Evolutionary conservation across 208 protist genomes (phyloP).

Genomic region (Wallacemonas sp.): DNA sequence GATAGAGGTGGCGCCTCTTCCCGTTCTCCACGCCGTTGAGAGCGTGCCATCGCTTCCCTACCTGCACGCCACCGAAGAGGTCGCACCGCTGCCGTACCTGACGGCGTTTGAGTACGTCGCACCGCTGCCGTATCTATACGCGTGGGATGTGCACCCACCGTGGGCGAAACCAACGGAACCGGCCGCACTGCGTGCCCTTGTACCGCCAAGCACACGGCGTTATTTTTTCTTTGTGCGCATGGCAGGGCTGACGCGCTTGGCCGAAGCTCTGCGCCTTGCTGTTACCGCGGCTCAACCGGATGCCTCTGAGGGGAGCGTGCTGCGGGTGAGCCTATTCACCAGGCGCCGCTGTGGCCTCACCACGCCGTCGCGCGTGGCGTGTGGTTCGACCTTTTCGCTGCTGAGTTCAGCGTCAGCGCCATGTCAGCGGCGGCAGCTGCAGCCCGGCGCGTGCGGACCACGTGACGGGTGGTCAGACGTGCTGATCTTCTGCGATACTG

Average conservation of each 20-base stretch:
- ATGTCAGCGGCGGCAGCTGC: not conserved
- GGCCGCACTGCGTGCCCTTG: not conserved
- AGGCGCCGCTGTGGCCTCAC: not conserved
- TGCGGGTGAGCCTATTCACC: not conserved
- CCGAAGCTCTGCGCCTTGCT: not conserved
- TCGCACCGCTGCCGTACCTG: not conserved
- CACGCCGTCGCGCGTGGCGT: conserved; percentile 7
- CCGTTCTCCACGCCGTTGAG: not conserved
- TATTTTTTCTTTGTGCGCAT: conserved; percentile 9
- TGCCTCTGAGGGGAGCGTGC: not conserved
- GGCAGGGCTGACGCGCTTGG: conserved; percentile 1
- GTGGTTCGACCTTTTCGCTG: conserved; percentile 17
- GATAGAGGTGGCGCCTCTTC: not conserved
- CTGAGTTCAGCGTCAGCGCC: conserved; percentile 11
- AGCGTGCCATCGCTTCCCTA: not conserved
- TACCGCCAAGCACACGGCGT: not conserved
- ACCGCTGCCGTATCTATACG: not conserved
- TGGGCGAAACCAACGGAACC: not conserved
- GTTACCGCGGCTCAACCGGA: not conserved
- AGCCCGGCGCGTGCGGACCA: not conserved
- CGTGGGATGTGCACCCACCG: conserved; percentile 11
- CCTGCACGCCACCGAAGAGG: not conserved
- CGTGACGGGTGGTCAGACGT: conserved; percentile 36
- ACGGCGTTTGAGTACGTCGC: not conserved
- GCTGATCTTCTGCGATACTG: conserved; percentile 15